Evolutionary conservation across 768 basidiomycete genomes (phyloP).

Genomic region (Pleurotus giganteus): DNA sequence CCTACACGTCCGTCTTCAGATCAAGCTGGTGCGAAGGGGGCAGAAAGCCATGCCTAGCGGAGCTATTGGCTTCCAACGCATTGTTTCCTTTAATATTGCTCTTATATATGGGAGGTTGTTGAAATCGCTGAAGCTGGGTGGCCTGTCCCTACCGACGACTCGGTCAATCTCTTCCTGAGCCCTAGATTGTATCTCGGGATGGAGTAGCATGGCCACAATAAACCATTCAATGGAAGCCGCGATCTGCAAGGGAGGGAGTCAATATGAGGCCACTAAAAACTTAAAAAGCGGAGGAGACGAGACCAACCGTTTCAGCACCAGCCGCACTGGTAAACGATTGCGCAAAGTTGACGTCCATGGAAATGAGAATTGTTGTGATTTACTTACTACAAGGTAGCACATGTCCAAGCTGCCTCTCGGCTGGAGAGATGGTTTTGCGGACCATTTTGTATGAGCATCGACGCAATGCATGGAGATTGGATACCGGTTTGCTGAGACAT

Average conservation of each 20-base stretch:
- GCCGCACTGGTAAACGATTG: slow-evolving; percentile 4
- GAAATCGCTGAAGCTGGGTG: slow-evolving; percentile 1
- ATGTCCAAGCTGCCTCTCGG: slow-evolving; percentile 13
- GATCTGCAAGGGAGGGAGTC: neutral
- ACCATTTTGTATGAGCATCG: slow-evolving; percentile 9
- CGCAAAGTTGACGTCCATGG: neutral
- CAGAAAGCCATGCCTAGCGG: neutral
- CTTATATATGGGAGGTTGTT: neutral
- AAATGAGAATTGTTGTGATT: neutral
- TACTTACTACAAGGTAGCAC: slow-evolving; percentile 14
- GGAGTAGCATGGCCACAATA: slow-evolving; percentile 4
- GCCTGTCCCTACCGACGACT: slow-evolving; percentile 7
- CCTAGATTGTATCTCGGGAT: neutral
- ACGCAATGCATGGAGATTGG: slow-evolving; percentile 1
- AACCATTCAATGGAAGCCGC: neutral
- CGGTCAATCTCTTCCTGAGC: slow-evolving; percentile 11
- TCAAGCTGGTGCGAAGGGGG: neutral
- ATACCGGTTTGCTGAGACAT: slow-evolving; percentile 9
- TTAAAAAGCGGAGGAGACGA: neutral
- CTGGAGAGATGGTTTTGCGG: neutral
- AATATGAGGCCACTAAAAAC: neutral
- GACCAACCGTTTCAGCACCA: slow-evolving; percentile 19
- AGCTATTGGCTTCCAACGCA: slow-evolving; percentile 6
- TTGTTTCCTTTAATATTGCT: slow-evolving; percentile 8
- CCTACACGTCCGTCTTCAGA: neutral